phyloP scores from a whole-genome alignment of 2,329 filamentous ascomycete species.

The Aspergillus calidoustus region DNA sequence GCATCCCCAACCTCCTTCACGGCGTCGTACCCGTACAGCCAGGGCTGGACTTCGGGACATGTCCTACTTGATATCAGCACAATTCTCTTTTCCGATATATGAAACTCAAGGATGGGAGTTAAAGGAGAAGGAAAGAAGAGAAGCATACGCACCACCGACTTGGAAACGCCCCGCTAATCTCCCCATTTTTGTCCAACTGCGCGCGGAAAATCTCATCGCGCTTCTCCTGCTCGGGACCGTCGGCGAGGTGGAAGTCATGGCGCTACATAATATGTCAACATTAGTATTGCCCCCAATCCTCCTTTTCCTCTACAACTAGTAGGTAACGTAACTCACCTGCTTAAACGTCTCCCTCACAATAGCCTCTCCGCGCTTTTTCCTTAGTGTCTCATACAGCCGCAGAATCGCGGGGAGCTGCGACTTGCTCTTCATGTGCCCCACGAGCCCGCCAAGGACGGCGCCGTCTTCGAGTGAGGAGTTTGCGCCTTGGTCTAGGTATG shows the following conservation, averaged over 20 bases:
- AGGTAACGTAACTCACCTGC: constrained; percentile 28
- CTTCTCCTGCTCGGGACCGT: constrained; percentile 62
- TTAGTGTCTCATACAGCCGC: constrained; percentile 50
- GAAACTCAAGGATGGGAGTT: too few species aligned
- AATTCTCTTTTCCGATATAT: too few species aligned
- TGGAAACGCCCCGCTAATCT: constrained; percentile 61
- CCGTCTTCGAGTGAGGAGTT: constrained; percentile 72
- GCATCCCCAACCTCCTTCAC: constrained; percentile 57
- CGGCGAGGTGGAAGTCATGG: constrained; percentile 57
- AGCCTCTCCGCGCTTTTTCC: constrained; percentile 55
- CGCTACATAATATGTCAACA: constrained; percentile 39
- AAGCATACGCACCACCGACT: constrained; percentile 56
- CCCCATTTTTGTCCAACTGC: constrained; percentile 53
- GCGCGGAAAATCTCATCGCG: constrained; percentile 63
- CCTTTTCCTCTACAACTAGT: not conserved
- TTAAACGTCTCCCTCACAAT: constrained; percentile 68
- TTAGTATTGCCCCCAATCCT: not conserved
- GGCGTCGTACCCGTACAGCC: constrained; percentile 69
- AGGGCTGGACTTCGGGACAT: constrained; percentile 65
- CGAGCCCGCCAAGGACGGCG: constrained; percentile 64
- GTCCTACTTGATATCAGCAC: constrained; percentile 43
- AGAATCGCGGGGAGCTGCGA: constrained; percentile 49
- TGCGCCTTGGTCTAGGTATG: constrained; percentile 68
- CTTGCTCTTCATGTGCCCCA: constrained; percentile 56
- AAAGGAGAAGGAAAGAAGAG: not conserved